Conservation (phyloP, 768 basidiomycete genomes). For the Goffeauzyma gilvescens region DNA sequence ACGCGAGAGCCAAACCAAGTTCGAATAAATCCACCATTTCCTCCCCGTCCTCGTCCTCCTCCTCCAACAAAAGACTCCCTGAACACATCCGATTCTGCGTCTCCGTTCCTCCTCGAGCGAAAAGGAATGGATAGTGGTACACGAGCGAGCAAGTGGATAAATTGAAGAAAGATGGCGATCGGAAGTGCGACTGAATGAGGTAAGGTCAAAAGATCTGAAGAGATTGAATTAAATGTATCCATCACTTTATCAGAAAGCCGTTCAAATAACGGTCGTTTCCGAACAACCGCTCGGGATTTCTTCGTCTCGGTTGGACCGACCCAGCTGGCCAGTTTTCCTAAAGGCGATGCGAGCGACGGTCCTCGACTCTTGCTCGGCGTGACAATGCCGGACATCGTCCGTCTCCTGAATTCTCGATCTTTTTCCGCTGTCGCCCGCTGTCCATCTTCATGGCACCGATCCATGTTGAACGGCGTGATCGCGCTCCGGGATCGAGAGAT, state of each 20-base stretch:
- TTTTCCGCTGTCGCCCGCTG: background rate
- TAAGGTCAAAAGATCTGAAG: background rate
- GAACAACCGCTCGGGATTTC: constrained; percentile 4
- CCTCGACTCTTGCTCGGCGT: background rate
- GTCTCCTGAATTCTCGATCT: background rate
- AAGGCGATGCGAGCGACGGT: background rate
- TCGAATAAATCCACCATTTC: too few relatives aligned
- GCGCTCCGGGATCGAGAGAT: constrained; percentile 6
- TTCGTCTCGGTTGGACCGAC: background rate
- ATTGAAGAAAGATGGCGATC: constrained; percentile 6
- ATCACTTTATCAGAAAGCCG: background rate
- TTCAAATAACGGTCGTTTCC: constrained; percentile 5
- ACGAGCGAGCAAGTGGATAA: constrained; percentile 6
- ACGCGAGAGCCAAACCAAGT: too few relatives aligned
- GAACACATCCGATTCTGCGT: constrained; percentile 5
- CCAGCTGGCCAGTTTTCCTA: background rate
- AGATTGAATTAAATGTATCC: background rate
- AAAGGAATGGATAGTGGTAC: constrained; percentile 6
- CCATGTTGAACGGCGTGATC: constrained; percentile 9
- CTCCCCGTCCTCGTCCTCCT: too few relatives aligned
- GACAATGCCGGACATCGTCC: background rate
- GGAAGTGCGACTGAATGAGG: constrained; percentile 4
- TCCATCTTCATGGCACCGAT: constrained; percentile 1
- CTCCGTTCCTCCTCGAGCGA: background rate
- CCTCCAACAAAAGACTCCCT: too few relatives aligned